Evolutionary conservation across 2,329 filamentous ascomycete species (phyloP).

Genomic region (Venturia oleaginea): DNA sequence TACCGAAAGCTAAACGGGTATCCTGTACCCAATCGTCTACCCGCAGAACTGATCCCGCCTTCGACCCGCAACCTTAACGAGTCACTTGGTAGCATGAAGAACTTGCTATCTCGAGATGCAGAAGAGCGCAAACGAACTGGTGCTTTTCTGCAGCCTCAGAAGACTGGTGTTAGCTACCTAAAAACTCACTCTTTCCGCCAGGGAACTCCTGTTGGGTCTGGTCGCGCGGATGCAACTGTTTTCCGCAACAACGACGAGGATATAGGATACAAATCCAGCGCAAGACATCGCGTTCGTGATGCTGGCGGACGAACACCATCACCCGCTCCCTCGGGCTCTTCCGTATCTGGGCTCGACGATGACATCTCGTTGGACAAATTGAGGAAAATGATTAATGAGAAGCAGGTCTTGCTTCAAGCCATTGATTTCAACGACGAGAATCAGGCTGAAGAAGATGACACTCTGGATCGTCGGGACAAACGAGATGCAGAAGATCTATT

Average conservation of each 20-base stretch:
- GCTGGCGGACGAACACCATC: slow-evolving; percentile 61
- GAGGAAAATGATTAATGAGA: slow-evolving; percentile 85
- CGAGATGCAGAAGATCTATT: slow-evolving; percentile 92
- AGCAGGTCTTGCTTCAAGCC: slow-evolving; percentile 87
- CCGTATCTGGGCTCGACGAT: slow-evolving; percentile 47
- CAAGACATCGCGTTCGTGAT: slow-evolving; percentile 67
- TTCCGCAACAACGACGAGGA: slow-evolving; percentile 95
- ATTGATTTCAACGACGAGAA: slow-evolving; percentile 95
- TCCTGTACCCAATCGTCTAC: slow-evolving; percentile 76
- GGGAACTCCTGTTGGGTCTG: slow-evolving; percentile 46
- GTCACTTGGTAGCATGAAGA: slow-evolving; percentile 89
- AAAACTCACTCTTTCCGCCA: slow-evolving; percentile 89
- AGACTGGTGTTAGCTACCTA: slow-evolving; percentile 95
- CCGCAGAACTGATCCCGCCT: slow-evolving; percentile 85
- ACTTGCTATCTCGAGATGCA: slow-evolving; percentile 78
- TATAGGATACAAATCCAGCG: slow-evolving; percentile 82
- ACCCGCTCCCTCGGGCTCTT: slow-evolving; percentile 57
- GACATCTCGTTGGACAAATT: slow-evolving; percentile 81
- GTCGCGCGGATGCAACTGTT: slow-evolving; percentile 87
- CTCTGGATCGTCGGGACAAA: slow-evolving; percentile 79
- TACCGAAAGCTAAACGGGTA: slow-evolving; percentile 96
- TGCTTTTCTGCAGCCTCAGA: slow-evolving; percentile 83
- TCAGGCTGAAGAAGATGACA: slow-evolving; percentile 80
- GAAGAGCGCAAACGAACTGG: slow-evolving; percentile 82
- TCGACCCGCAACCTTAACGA: slow-evolving; percentile 89